Percentiles rank a stretch among this genome's conserved stretches.
Evolutionary conservation across 495 filamentous ascomycete species (phyloP).

Genomic region (Neurospora cerealis): DNA sequence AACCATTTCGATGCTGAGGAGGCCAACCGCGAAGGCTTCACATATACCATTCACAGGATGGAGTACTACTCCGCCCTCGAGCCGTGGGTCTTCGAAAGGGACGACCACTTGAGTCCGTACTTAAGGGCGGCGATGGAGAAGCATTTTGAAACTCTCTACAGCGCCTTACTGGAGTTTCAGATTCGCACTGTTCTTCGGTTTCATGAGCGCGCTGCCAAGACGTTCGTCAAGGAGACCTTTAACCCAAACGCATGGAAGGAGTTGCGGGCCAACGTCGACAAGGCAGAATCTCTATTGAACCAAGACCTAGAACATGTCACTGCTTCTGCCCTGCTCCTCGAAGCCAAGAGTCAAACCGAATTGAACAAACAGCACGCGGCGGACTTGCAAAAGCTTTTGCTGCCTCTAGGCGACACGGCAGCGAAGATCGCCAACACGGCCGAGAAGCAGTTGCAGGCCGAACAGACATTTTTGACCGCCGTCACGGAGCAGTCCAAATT

Average conservation of each 20-base stretch:
- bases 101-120: not conserved
- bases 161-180: not conserved
- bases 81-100: not conserved
- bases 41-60: slow-evolving; percentile 17
- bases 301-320: not conserved
- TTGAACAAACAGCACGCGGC: not conserved
- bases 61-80: slow-evolving; percentile 15
- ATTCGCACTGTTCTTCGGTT: not conserved
- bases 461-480: not conserved
- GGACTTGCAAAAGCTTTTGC: not conserved
- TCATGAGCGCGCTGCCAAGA: not conserved
- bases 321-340: not conserved
- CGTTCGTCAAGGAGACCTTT: not conserved
- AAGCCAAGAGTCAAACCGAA: not conserved
- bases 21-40: slow-evolving; percentile 19
- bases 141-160: not conserved
- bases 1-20: slow-evolving; percentile 5
- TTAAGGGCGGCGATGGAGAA: not conserved
- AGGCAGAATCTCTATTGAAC: not conserved
- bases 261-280: not conserved
- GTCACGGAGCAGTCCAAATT: not conserved
- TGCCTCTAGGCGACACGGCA: not conserved
- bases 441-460: not conserved
- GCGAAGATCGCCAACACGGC: not conserved
- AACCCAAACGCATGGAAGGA: not conserved